Conservation (phyloP, 2,329 filamentous ascomycete genomes). For the Xylaria multiplex region DNA sequence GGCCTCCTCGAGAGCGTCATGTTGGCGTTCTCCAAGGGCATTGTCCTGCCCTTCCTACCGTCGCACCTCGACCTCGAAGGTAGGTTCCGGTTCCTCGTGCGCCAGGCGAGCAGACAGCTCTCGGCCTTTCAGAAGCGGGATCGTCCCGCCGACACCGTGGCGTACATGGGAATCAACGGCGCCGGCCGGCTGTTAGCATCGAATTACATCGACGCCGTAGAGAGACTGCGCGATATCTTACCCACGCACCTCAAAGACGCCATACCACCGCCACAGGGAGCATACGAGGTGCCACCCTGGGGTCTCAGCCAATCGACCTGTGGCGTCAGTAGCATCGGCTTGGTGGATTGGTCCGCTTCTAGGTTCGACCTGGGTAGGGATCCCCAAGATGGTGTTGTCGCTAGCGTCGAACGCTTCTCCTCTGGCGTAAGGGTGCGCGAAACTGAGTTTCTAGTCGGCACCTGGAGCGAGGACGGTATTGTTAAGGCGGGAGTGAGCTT, state of each 20-base stretch:
- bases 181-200: conserved; percentile 34
- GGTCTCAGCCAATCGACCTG: conserved; percentile 23
- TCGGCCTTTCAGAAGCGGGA: conserved; percentile 33
- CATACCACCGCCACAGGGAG: conserved; percentile 24
- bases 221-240: conserved; percentile 27
- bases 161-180: conserved; percentile 31
- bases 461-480: conserved; percentile 30
- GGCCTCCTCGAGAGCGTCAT: conserved; percentile 31
- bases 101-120: conserved; percentile 35
- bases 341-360: conserved; percentile 30
- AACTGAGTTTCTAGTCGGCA: conserved; percentile 34
- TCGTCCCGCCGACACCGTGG: conserved; percentile 9
- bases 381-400: conserved; percentile 31
- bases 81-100: conserved; percentile 35
- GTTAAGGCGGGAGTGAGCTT: conserved; percentile 33
- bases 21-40: conserved; percentile 33
- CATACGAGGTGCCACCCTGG: conserved; percentile 16
- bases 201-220: conserved; percentile 37
- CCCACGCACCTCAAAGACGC: conserved; percentile 19
- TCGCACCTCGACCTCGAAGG: conserved; percentile 30
- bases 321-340: conserved; percentile 34
- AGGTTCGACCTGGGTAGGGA: conserved; percentile 28
- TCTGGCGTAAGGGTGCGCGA: conserved; percentile 31
- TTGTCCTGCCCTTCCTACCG: conserved; percentile 36
- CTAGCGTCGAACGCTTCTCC: conserved; percentile 26